These are phyloP conservation scores for Dioscorea alata DNA, from an alignment of 106 monocot species.

Conservation along the genomic window DNA sequence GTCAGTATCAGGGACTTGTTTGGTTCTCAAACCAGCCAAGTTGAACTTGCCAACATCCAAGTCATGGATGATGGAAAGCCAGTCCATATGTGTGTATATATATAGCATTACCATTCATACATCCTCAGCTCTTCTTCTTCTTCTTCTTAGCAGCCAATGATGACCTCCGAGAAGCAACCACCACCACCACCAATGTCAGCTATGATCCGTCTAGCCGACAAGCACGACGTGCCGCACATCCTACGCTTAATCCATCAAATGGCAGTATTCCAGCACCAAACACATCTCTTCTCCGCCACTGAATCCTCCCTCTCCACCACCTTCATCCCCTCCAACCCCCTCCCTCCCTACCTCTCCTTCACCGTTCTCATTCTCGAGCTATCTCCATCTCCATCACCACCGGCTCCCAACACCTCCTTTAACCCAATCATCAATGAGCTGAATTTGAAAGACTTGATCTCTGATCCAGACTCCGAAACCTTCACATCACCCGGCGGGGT, in stretches of 20 bases:
- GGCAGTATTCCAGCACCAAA: conserved; percentile 79
- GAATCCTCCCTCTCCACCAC: conserved; percentile 61
- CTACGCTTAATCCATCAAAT: conserved; percentile 78
- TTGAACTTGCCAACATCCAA: too few relatives aligned
- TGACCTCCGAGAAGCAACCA: too few relatives aligned
- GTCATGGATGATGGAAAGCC: too few relatives aligned
- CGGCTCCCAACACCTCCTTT: conserved; percentile 8
- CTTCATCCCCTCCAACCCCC: conserved; percentile 67
- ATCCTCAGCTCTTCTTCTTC: too few relatives aligned
- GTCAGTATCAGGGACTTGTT: too few relatives aligned
- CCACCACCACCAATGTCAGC: too few relatives aligned
- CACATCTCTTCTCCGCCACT: conserved; percentile 86
- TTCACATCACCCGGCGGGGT: conserved; percentile 32
- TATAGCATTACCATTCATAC: too few relatives aligned
- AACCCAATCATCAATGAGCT: conserved; percentile 24
- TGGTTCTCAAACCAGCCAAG: too few relatives aligned
- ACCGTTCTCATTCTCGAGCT: conserved; percentile 86
- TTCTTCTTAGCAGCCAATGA: too few relatives aligned
- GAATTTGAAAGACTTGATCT: conserved; percentile 26
- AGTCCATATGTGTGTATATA: too few relatives aligned
- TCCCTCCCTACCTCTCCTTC: conserved; percentile 71
- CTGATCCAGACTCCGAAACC: conserved; percentile 38
- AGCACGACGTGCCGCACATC: conserved; percentile 61
- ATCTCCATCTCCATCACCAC: conserved; percentile 23
- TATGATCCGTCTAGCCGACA: conserved; percentile 57